A percentile compares a stretch with the other conserved stretches of the same genome.
Conservation (phyloP, 163 green algal genomes). For the Picocystis sp. region DNA sequence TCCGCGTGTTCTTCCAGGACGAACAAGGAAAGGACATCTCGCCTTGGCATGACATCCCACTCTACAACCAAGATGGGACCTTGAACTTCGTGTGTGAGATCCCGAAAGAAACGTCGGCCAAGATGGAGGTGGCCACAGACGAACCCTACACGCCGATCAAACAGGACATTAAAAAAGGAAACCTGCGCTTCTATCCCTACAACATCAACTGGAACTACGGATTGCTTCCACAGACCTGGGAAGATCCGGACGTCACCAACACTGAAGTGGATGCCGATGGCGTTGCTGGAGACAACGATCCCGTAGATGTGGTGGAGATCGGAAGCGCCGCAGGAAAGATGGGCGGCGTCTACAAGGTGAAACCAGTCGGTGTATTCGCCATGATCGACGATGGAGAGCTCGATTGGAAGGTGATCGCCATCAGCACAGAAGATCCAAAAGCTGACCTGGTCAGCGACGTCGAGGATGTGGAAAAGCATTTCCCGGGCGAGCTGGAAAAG, state of each 20-base stretch:
- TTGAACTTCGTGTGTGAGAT: slow-evolving; percentile 97
- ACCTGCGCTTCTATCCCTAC: slow-evolving; percentile 98
- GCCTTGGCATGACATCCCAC: slow-evolving; percentile 94
- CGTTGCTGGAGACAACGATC: slow-evolving; percentile 92
- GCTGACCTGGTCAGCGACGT: slow-evolving; percentile 78
- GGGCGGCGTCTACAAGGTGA: slow-evolving; percentile 73
- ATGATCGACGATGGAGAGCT: slow-evolving; percentile 99
- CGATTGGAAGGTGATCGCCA: slow-evolving; percentile 96
- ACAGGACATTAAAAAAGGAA: slow-evolving; percentile 99
- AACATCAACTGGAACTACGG: slow-evolving; percentile 99
- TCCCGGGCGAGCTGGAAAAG: slow-evolving; percentile 85
- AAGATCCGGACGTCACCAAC: slow-evolving; percentile 79
- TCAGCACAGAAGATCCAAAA: slow-evolving; percentile 82
- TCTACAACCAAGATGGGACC: slow-evolving; percentile 60
- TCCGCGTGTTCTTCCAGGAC: slow-evolving; percentile 1
- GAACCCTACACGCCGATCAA: slow-evolving; percentile 93
- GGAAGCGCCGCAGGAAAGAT: slow-evolving; percentile 34
- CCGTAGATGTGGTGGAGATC: slow-evolving; percentile 98
- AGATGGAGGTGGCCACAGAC: slow-evolving; percentile 97
- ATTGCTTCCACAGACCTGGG: slow-evolving; percentile 94
- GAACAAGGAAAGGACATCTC: slow-evolving; percentile 53
- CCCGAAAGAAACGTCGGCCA: slow-evolving; percentile 86
- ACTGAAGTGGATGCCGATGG: slow-evolving; percentile 37
- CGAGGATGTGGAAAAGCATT: slow-evolving; percentile 91
- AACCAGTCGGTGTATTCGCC: slow-evolving; percentile 70